Base-by-base conservation (phyloP, 768 basidiomycete species). In the Hydnomerulius pinastri region DNA sequence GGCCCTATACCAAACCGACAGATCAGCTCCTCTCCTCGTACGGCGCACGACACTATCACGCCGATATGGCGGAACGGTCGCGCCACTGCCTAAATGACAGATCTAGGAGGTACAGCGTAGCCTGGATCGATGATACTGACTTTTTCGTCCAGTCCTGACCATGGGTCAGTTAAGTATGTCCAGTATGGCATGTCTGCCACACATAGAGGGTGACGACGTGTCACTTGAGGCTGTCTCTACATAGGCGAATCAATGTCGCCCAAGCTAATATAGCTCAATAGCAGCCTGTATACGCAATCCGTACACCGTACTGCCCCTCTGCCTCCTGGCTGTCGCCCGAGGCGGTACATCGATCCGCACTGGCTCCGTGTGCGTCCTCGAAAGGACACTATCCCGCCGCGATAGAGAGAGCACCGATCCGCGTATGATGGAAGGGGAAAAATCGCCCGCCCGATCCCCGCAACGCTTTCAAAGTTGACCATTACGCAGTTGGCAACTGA, bases 401-500 rank as follows among this genome's bases (percentile, higher is more conserved):
- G 63, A 66, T 63, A 64, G 57, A 60, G 54, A 51, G 48, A 56
- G n/a, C 23, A 15, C 49, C 27, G 33, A 53, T 47, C 15, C 3
- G 18, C 18, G 15, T 10, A 15, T 18, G 15, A 1, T 38, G 43
- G 12, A 46, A 46, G 40, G 50, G n/a, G 13, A 41, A 38, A 35
- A n/a, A 4, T 0, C 27, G 50, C 59, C 49, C 57, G 59, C 59
- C 68, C 62, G 30, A 56, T 57, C 68, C 60, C 21, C 66, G 43
- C 60, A 57, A 64, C 58, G 48, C 52, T 68, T 65, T 54, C 63
- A 63, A 68, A 57, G 62, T 53, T 38, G 40, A 41, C 57, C 51
- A 56, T 37, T 29, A 44, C 35, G 37, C 46, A 39, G 24, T 1
- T 32, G 46, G 54, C 48, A 59, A 54, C 65, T 51, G 64, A 2